Percentiles rank a stretch among this genome's conserved stretches.
phyloP scores from a whole-genome alignment of 345 rosid genomes.

The Citrus sp. region DNA sequence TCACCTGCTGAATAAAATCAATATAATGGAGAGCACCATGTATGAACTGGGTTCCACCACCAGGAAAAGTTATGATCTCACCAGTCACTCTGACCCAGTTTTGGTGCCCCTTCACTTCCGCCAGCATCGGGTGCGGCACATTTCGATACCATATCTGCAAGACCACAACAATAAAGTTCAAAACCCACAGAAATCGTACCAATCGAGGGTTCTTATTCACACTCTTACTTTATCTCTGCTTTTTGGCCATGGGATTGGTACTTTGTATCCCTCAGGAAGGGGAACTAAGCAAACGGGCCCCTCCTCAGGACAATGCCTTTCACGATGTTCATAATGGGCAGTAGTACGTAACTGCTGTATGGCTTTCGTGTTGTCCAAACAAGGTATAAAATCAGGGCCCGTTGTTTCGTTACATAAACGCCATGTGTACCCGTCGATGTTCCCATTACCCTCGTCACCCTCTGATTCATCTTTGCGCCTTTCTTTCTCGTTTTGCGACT shows the following conservation, averaged over 20 bases:
- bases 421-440: slow-evolving; percentile 50
- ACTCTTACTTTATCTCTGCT: slow-evolving; percentile 78
- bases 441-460: slow-evolving; percentile 16
- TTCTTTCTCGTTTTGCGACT: slow-evolving; percentile 73
- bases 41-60: slow-evolving; percentile 96
- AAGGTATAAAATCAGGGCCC: slow-evolving; percentile 88
- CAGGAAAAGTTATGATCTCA: slow-evolving; percentile 90
- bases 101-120: slow-evolving; percentile 89
- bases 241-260: slow-evolving; percentile 67
- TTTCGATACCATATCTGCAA: slow-evolving; percentile 91
- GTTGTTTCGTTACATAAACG: slow-evolving; percentile 72
- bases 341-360: slow-evolving; percentile 46
- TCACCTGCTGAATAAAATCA: slow-evolving; percentile 69
- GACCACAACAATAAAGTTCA: slow-evolving; percentile 13
- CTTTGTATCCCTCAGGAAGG: slow-evolving; percentile 67
- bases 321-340: slow-evolving; percentile 78
- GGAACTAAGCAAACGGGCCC: slow-evolving; percentile 73
- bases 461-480: slow-evolving; percentile 45
- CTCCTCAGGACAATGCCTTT: slow-evolving; percentile 91
- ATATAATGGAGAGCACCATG: slow-evolving; percentile 93
- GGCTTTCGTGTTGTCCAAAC: slow-evolving; percentile 85
- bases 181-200: not conserved
- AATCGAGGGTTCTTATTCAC: not conserved
- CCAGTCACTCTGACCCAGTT: slow-evolving; percentile 95
- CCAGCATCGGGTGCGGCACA: slow-evolving; percentile 77